Evolutionary conservation across 345 rosid genomes (phyloP), one percentile per base, ranked within the genome.

Genomic region (Bruguiera gymnorhiza): DNA sequence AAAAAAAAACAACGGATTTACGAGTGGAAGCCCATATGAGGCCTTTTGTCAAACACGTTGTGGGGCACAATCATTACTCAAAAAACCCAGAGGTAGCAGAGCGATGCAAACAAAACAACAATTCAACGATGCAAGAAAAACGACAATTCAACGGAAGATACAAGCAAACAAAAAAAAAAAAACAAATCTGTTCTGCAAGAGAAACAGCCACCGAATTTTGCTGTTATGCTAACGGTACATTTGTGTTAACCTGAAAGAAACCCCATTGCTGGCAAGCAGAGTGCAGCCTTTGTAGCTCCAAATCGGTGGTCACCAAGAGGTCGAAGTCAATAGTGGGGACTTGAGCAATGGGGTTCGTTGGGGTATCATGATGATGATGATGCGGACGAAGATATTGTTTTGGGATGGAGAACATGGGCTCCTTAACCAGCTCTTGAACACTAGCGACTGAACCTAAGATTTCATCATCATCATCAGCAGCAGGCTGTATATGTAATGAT

Each of bases 181-280:
- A 27, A 27, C 2, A 27, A 27, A 27, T 27, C 29, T 27, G 29
- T 27, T 27, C 29, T 27, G 7, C 9, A 37, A 37, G 43, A 37
- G 43, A 37, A 37, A 8, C 11, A 37, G 43, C 43, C 9, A 37
- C 43, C 2, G 43, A 37, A 37, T 37, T 37, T 37, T 8, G 39
- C 11, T 37, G 39, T 36, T 0, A 36, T 36, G 39, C 39, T 36
- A 36, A 36, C 8, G 39, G 39, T 36, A 36, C 39, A 36, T 6
- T 3, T 13, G 4, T 13, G 50, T 13, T 43, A 43, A 81, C 84
- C 84, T 81, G 84, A 69, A 81, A 75, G 71, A 78, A n/a, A 29
- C 82, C 84, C 84, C 84, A 81, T 53, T 81, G 80, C 63, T 75
- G 69, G 71, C 77, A 75, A 18, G 69, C 9, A 48, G 76, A 65